Base-by-base conservation (phyloP, 1,284 basidiomycete genomes). In the Irpex sp. region DNA sequence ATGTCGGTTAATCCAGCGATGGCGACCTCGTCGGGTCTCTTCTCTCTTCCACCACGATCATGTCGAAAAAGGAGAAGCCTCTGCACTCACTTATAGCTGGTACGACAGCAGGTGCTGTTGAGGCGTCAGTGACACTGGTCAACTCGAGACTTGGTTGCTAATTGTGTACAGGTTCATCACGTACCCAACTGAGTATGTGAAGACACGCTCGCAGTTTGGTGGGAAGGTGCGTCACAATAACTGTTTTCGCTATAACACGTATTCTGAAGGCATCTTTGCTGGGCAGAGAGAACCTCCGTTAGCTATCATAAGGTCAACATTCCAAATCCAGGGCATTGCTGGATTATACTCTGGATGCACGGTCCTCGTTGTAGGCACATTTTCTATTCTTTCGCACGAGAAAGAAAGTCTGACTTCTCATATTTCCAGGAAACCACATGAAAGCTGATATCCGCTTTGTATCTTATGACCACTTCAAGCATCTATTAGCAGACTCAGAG, bases 401-500 rank as follows among this genome's bases (percentile, higher is more conserved):
- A 51, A 7, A 15, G 48, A 21, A 56, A 26, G 13, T 15, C 13
- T 17, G 48, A 21, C 48, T 19, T 58, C 52, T 55, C 15, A 57
- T 8, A 13, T 26, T 44, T 15, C 38, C 37, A 74, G 74, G 74
- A 4, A 97, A 97, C 74, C 85, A 94, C 0, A 75, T 86, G 68
- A 97, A 98, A 79, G 96, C 96, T 2, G 96, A 94, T 5, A 96
- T 99, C 52, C 85, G 97, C 34, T 99, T 99, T 76, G 85, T 97
- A 59, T 93, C 89, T 68, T 99, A 98, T 77, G 96, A 98, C 74
- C 85, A 92, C 74, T 97, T 97, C 81, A 98, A 99, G 79, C 79
- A 82, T 51, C 76, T 89, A 70, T 77, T 99, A 60, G 92, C 91
- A 57, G 94, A 98, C 75, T 73, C 86, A 8, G 81, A 97, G 79